phyloP scores from a whole-genome alignment of 306 rosid genomes.

The Prosopis cineraria region DNA sequence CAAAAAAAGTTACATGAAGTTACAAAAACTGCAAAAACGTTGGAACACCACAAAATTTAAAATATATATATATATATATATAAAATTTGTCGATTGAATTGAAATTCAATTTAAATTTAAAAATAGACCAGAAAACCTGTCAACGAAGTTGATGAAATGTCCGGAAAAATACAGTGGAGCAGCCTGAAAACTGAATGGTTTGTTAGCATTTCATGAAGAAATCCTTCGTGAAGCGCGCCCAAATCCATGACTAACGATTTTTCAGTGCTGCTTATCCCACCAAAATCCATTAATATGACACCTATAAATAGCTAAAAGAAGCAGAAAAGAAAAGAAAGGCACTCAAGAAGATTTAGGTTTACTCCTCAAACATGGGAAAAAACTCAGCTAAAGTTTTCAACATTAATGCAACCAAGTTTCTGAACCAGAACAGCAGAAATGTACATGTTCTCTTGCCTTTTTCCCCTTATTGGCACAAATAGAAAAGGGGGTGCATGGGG shows the following conservation, averaged over 20 bases:
- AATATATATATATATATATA: too few species aligned
- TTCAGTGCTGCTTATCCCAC: not conserved
- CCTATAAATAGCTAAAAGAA: not conserved
- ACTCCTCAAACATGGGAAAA: not conserved
- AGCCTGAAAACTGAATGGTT: too few species aligned
- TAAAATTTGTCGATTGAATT: too few species aligned
- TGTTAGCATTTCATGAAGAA: too few species aligned
- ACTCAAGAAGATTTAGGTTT: too few species aligned
- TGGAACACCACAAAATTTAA: too few species aligned
- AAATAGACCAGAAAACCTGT: too few species aligned
- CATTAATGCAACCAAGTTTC: constrained; percentile 49
- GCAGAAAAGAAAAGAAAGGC: not conserved
- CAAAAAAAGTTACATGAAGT: too few species aligned
- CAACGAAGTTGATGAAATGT: too few species aligned
- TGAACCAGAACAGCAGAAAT: constrained; percentile 47
- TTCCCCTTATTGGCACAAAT: constrained; percentile 62
- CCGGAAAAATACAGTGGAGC: too few species aligned
- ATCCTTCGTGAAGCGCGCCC: not conserved
- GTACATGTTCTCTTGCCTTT: constrained; percentile 63
- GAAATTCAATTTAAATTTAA: too few species aligned
- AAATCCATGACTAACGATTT: not conserved
- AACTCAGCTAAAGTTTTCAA: not conserved
- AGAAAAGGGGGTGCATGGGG: constrained; percentile 41
- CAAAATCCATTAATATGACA: not conserved
- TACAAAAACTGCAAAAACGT: too few species aligned